These are phyloP conservation scores for Aureobasidium sp. DNA, from an alignment of 2,329 filamentous ascomycete species.

Conservation along the genomic window DNA sequence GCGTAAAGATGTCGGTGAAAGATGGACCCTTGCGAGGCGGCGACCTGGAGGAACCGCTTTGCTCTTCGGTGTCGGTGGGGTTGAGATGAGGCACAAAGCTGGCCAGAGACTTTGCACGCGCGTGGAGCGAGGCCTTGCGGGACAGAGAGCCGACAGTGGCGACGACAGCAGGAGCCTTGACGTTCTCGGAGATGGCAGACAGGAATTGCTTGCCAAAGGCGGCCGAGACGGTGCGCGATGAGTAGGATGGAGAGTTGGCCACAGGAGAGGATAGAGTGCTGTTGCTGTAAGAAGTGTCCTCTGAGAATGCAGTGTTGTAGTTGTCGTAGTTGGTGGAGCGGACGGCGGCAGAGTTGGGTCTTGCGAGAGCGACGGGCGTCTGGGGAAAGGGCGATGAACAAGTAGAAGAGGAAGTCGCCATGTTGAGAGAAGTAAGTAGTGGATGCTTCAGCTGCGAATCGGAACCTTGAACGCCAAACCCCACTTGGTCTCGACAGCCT, in stretches of 20 bases:
- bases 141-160: conserved; percentile 15
- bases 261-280: background rate
- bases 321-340: conserved; percentile 12
- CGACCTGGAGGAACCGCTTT: conserved; percentile 12
- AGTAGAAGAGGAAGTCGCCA: conserved; percentile 5
- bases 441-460: conserved; percentile 4
- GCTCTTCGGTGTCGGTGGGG: background rate
- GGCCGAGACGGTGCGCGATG: conserved; percentile 4
- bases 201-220: conserved; percentile 18
- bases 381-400: conserved; percentile 7
- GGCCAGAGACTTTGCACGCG: conserved; percentile 15
- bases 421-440: background rate
- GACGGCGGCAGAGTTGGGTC: background rate
- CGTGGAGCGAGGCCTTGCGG: conserved; percentile 16
- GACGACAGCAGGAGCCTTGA: conserved; percentile 14
- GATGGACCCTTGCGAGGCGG: conserved; percentile 14
- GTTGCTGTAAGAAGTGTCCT: conserved; percentile 13
- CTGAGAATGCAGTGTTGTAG: conserved; percentile 12
- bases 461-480: background rate
- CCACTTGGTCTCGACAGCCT: background rate
- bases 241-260: background rate
- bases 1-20: conserved; percentile 15
- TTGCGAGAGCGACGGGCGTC: conserved; percentile 1
- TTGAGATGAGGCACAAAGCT: conserved; percentile 12
- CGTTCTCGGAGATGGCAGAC: conserved; percentile 17